Base-by-base conservation (phyloP, 139 green algal genomes). In the Chlamydomonas asymmetrica region DNA sequence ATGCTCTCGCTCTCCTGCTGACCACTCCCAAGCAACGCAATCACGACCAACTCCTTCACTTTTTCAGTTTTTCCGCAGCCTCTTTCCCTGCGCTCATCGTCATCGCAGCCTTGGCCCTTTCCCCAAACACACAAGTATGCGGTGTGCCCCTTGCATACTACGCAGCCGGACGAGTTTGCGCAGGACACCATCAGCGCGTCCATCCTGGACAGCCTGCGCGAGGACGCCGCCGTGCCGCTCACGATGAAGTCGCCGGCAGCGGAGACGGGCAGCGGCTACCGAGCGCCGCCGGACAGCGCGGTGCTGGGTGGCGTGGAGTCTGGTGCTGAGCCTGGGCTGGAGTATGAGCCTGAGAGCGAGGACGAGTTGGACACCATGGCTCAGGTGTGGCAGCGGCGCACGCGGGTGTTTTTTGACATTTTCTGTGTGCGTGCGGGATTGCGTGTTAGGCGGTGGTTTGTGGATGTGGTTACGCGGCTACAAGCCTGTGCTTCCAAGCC, bases 341-440 rank as follows among this genome's bases (percentile, higher is more conserved):
- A 90, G 76, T 88, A 85, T 37, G 83, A 84, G 20, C 67, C 31
- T 22, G 83, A 88, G 34, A 81, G 66, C 18, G 83, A 88, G 57
- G 76, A 80, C 39, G 83, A 88, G 79, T 69, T 88, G 56, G 72
- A 79, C 9, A 71, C 66, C 18, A 18, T 82, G 41, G 35, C 22
- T 13, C 32, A 34, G 22, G 7, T 79, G 71, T n/a, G n/a, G n/a
- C n/a, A n/a, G n/a, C n/a, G n/a, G n/a, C n/a, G n/a, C n/a, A n/a
- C n/a, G n/a, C n/a, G n/a, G n/a, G n/a, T n/a, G n/a, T n/a, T n/a
- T n/a, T n/a, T n/a, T n/a, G n/a, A n/a, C n/a, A n/a, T n/a, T n/a
- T n/a, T n/a, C n/a, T n/a, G n/a, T n/a, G n/a, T n/a, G n/a, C n/a
- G n/a, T n/a, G n/a, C n/a, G n/a, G n/a, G n/a, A n/a, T n/a, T n/a